Conservation (phyloP, 257 asterid species). For the Ligustrum vulgare region DNA sequence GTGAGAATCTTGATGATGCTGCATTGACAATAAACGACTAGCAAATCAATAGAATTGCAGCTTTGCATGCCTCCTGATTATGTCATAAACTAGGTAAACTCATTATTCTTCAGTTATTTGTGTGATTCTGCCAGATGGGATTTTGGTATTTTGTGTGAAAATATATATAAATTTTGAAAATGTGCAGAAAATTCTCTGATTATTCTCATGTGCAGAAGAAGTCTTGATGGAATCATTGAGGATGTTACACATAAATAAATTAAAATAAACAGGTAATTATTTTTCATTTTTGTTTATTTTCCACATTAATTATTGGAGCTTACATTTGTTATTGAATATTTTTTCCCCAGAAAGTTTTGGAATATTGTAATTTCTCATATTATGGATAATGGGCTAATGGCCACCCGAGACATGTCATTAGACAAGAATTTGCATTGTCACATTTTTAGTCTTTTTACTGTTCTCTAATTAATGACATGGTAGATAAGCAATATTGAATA, state of each 20-base stretch:
- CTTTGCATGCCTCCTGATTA: neutral
- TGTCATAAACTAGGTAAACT: neutral
- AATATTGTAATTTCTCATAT: too few species aligned
- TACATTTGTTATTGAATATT: too few species aligned
- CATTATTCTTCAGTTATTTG: neutral
- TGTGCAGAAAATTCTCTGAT: constrained; percentile 5
- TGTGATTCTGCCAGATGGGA: constrained; percentile 16
- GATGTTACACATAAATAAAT: neutral
- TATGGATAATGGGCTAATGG: neutral
- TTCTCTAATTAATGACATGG: neutral
- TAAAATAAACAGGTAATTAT: too few species aligned
- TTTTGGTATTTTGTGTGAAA: constrained; percentile 9
- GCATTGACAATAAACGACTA: constrained; percentile 52
- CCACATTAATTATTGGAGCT: neutral
- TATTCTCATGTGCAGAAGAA: constrained; percentile 24
- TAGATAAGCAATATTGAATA: too few species aligned
- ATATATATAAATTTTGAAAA: neutral
- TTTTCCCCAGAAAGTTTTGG: neutral
- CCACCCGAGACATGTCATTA: neutral
- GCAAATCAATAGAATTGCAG: neutral
- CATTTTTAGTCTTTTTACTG: neutral
- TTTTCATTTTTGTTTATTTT: neutral
- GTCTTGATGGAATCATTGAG: too few species aligned
- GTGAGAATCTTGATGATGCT: constrained; percentile 68
- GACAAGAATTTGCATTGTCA: neutral